Evolutionary conservation across 371 early-diverging fungal species (phyloP).

Genomic region (Mucor sp.): DNA sequence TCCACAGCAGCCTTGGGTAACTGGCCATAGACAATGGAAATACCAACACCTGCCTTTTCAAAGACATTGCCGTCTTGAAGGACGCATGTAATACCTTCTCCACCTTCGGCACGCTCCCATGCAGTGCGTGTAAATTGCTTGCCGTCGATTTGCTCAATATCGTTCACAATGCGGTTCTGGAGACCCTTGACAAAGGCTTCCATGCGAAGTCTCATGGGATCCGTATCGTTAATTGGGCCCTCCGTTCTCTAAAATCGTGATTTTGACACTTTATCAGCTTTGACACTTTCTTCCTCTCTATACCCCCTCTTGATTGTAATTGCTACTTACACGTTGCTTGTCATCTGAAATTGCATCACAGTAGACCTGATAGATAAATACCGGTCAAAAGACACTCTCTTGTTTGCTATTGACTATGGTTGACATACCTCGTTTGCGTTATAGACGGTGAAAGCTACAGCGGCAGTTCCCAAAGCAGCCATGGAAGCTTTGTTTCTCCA

Average conservation of each 20-base stretch:
- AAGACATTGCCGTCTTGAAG: conserved; percentile 88
- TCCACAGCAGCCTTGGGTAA: conserved; percentile 70
- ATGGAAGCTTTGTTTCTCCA: conserved; percentile 23
- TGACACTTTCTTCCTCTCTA: neutral
- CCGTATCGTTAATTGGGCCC: conserved; percentile 40
- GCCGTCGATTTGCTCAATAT: conserved; percentile 60
- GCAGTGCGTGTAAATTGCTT: conserved; percentile 70
- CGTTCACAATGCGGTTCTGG: conserved; percentile 67
- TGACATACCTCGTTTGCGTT: conserved; percentile 18
- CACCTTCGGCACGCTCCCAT: conserved; percentile 85
- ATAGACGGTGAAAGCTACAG: conserved; percentile 10
- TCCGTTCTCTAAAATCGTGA: conserved; percentile 25
- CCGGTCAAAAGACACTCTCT: neutral
- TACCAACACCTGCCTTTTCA: conserved; percentile 94
- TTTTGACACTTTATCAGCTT: neutral
- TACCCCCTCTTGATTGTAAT: neutral
- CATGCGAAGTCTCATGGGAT: conserved; percentile 84
- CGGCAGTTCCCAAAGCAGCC: conserved; percentile 15
- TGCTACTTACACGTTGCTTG: conserved; percentile 35
- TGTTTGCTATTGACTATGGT: neutral
- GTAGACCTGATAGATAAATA: conserved; percentile 12
- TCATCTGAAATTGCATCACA: conserved; percentile 38
- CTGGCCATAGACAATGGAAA: conserved; percentile 78
- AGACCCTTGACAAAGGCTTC: conserved; percentile 72
- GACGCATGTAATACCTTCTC: conserved; percentile 90